Conservation (phyloP, 2,329 filamentous ascomycete genomes). For the Pseudogymnoascus sp. region DNA sequence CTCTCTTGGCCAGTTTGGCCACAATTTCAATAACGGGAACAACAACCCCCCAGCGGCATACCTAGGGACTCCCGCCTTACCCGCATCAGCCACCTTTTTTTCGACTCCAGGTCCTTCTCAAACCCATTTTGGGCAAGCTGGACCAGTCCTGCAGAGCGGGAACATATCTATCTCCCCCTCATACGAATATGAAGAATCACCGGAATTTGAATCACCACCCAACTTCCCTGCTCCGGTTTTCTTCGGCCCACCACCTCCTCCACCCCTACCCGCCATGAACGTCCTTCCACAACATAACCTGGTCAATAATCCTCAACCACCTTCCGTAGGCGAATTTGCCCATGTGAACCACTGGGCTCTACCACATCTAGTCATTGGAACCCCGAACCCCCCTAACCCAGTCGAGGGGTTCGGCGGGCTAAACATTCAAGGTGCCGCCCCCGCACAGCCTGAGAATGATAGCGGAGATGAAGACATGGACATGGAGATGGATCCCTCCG, state of each 20-base stretch:
- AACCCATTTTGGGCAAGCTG: neutral
- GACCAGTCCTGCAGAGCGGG: neutral
- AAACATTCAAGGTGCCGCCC: neutral
- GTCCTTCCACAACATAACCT: neutral
- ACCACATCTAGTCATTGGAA: neutral
- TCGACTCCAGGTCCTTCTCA: neutral
- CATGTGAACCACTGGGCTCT: slow-evolving; percentile 1
- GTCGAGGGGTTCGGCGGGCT: neutral
- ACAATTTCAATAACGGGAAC: neutral
- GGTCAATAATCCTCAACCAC: neutral
- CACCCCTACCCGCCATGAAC: neutral
- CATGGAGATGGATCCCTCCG: neutral
- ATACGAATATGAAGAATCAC: neutral
- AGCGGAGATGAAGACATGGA: neutral
- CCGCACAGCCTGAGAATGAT: neutral
- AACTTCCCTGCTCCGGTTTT: neutral
- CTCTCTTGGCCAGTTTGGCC: neutral
- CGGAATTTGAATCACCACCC: neutral
- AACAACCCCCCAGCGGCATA: neutral
- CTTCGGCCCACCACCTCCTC: slow-evolving; percentile 1
- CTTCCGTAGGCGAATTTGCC: neutral
- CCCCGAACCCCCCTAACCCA: neutral
- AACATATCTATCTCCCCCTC: neutral
- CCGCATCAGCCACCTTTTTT: neutral
- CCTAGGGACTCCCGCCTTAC: neutral